phyloP scores from a whole-genome alignment of 176 grass and related monocot genomes.

The Avena atlantica region DNA sequence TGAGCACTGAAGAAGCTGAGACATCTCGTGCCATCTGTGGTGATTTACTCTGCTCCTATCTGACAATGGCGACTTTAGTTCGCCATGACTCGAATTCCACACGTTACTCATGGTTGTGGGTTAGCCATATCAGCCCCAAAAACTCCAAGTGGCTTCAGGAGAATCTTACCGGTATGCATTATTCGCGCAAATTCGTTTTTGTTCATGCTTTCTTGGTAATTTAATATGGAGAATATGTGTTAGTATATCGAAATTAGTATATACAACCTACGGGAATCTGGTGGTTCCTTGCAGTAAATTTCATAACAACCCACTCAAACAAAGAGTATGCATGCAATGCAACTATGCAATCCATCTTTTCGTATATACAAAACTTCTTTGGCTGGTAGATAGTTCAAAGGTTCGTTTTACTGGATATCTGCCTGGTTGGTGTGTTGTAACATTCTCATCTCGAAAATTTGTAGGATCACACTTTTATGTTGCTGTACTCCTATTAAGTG shows the following conservation, averaged over 20 bases:
- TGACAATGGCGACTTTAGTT: conserved; percentile 42
- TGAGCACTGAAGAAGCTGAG: conserved; percentile 18
- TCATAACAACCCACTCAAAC: background rate
- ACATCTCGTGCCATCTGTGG: conserved; percentile 19
- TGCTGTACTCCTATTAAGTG: background rate
- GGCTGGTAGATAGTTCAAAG: background rate
- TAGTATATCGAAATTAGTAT: background rate
- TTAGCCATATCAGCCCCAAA: conserved; percentile 69
- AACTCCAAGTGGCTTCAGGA: conserved; percentile 83
- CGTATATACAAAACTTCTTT: background rate
- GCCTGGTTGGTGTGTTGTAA: background rate
- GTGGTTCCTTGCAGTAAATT: background rate
- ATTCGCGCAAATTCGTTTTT: background rate
- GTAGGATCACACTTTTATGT: background rate
- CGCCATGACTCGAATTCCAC: conserved; percentile 37
- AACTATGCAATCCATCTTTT: background rate
- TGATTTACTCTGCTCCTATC: conserved; percentile 5
- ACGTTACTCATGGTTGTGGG: conserved; percentile 62
- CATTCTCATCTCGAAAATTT: background rate
- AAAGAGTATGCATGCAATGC: background rate
- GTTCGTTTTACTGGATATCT: conserved; percentile 14
- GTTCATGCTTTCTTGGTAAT: conserved; percentile 34
- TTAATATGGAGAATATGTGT: background rate
- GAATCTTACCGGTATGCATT: conserved; percentile 62
- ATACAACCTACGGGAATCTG: background rate